Conservation (phyloP, 2,329 filamentous ascomycete species). For the Paraconiothyrium brasiliense region DNA sequence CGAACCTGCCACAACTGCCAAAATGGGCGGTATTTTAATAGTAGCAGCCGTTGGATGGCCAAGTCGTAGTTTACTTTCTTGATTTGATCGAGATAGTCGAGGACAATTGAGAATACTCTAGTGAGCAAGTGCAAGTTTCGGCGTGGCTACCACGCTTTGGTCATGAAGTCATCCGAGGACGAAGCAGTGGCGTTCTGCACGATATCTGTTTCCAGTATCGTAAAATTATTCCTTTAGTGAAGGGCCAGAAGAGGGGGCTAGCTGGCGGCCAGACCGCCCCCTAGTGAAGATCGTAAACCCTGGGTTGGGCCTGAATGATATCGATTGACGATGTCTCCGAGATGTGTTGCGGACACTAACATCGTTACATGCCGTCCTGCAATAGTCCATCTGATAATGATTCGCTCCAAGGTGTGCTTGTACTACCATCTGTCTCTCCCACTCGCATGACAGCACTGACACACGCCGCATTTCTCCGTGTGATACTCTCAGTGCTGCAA, state of each 20-base stretch:
- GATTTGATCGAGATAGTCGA: neutral
- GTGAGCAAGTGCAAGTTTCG: neutral
- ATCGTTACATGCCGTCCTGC: neutral
- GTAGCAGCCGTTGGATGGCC: neutral
- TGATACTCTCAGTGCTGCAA: neutral
- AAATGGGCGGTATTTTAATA: neutral
- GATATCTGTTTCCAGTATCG: neutral
- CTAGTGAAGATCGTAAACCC: neutral
- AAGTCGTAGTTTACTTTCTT: neutral
- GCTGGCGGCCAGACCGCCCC: neutral
- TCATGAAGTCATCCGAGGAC: neutral
- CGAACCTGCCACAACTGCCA: neutral
- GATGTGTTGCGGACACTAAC: neutral
- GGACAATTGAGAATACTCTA: neutral
- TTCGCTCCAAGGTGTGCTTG: neutral
- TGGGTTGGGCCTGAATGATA: neutral
- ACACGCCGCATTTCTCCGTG: neutral
- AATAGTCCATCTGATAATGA: neutral
- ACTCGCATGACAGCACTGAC: neutral
- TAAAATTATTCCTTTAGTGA: neutral
- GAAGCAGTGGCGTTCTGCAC: neutral
- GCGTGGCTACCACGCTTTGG: neutral
- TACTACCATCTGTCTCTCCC: neutral
- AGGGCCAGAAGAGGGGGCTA: neutral
- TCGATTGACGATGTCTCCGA: neutral